These are phyloP conservation scores for Penstemon eatonii DNA, from an alignment of 257 asterid genomes.

Conservation along the genomic window DNA sequence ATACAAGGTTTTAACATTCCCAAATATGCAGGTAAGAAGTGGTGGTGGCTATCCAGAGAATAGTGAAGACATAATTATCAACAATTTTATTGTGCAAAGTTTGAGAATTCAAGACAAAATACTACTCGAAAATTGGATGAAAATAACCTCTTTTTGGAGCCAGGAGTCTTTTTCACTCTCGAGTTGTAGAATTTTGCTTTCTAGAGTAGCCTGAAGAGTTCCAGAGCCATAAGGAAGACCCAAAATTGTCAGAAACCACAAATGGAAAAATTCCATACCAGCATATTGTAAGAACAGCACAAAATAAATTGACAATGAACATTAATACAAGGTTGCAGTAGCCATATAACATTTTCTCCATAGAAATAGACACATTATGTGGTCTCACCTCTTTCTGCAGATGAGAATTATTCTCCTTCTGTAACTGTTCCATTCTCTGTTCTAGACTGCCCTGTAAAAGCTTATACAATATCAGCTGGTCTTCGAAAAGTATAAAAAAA, in stretches of 20 bases:
- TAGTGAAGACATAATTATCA: conserved; percentile 8
- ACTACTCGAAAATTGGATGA: conserved; percentile 13
- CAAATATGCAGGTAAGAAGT: background rate
- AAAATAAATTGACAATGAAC: conserved; percentile 4
- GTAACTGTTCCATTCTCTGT: conserved; percentile 39
- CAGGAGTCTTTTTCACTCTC: conserved; percentile 55
- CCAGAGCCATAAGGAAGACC: conserved; percentile 22
- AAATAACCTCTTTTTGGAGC: conserved; percentile 59
- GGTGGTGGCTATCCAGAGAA: background rate
- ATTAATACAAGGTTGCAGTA: conserved; percentile 14
- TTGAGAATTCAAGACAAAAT: conserved; percentile 17
- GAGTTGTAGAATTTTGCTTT: conserved; percentile 40
- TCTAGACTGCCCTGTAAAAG: conserved; percentile 42
- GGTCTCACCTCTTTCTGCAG: conserved; percentile 51
- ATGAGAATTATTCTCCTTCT: conserved; percentile 39
- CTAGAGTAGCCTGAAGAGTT: conserved; percentile 43
- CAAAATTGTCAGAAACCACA: conserved; percentile 17
- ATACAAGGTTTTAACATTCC: conserved; percentile 2
- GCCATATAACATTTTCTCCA: conserved; percentile 17
- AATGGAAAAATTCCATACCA: background rate
- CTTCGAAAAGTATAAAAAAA: conserved; percentile 16
- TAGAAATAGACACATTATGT: conserved; percentile 12
- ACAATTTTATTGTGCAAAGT: conserved; percentile 15
- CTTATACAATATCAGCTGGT: conserved; percentile 26
- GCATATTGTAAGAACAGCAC: background rate